Conservation (phyloP, 371 early-diverging fungal species). For the Rhizopus arrhizus region DNA sequence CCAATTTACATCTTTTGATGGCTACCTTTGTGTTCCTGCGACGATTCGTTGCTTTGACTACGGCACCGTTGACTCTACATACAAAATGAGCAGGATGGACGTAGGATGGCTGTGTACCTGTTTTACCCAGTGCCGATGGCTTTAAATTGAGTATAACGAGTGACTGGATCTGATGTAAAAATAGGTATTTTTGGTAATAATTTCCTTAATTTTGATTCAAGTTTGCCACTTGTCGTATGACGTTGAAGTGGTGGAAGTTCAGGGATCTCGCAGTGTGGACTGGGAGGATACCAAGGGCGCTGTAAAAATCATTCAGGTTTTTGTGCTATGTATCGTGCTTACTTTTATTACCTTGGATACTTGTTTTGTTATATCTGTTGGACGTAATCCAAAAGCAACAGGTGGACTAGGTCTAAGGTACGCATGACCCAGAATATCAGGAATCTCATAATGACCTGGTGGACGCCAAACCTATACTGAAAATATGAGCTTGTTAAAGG, state of each 20-base stretch:
- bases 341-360: constrained; percentile 39
- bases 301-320: constrained; percentile 11
- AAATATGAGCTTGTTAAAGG: background rate
- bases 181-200: constrained; percentile 42
- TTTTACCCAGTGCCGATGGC: constrained; percentile 57
- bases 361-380: constrained; percentile 44
- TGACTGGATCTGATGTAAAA: constrained; percentile 38
- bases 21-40: constrained; percentile 40
- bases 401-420: constrained; percentile 49
- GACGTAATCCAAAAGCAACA: constrained; percentile 40
- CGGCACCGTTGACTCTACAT: constrained; percentile 53
- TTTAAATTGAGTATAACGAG: constrained; percentile 45
- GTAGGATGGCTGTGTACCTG: background rate
- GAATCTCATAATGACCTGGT: constrained; percentile 53
- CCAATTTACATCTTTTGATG: constrained; percentile 49
- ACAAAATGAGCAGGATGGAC: constrained; percentile 2
- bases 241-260: constrained; percentile 31
- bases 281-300: constrained; percentile 45
- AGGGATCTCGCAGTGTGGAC: constrained; percentile 34
- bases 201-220: constrained; percentile 45
- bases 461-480: constrained; percentile 38
- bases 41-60: constrained; percentile 39
- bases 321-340: background rate
- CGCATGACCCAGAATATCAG: constrained; percentile 52
- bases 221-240: constrained; percentile 11